Conservation (phyloP, 2,329 filamentous ascomycete species). For the Tolypocladium ovalisporum region DNA sequence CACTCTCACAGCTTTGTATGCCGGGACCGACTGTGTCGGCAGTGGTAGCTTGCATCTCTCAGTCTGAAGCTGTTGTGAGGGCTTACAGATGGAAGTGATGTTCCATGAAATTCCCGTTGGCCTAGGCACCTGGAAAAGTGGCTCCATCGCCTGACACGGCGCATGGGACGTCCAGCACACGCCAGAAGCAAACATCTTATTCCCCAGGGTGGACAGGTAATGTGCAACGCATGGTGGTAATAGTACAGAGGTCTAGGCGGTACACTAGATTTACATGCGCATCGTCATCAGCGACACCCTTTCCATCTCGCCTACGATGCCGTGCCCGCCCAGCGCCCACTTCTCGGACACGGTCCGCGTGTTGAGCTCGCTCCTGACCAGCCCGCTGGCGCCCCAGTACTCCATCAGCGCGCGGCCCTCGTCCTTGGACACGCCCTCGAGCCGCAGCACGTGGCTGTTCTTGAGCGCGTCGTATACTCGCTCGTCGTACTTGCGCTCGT, state of each 20-base stretch:
- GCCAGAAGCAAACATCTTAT: background rate
- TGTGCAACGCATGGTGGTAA: background rate
- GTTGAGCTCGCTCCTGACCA: slow-evolving; percentile 60
- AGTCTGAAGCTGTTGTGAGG: background rate
- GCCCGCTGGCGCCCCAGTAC: slow-evolving; percentile 83
- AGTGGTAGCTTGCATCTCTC: background rate
- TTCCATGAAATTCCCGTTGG: background rate
- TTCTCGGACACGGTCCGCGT: slow-evolving; percentile 65
- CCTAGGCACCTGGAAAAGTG: background rate
- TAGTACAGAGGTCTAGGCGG: slow-evolving; percentile 16
- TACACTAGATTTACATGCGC: slow-evolving; percentile 24
- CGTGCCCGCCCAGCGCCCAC: slow-evolving; percentile 73
- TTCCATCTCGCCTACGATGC: slow-evolving; percentile 79
- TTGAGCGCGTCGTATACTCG: slow-evolving; percentile 42
- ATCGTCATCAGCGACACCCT: slow-evolving; percentile 43
- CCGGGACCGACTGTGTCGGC: background rate
- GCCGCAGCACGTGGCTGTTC: slow-evolving; percentile 38
- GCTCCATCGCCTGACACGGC: background rate
- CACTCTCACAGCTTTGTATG: background rate
- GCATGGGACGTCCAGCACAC: background rate
- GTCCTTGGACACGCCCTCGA: slow-evolving; percentile 59
- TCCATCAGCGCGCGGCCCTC: slow-evolving; percentile 78
- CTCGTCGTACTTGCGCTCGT: slow-evolving; percentile 43
- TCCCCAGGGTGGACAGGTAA: too few species aligned
- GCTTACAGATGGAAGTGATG: background rate